Base-by-base conservation (phyloP, 1,284 basidiomycete species). In the Uromyces viciae-fabae region DNA sequence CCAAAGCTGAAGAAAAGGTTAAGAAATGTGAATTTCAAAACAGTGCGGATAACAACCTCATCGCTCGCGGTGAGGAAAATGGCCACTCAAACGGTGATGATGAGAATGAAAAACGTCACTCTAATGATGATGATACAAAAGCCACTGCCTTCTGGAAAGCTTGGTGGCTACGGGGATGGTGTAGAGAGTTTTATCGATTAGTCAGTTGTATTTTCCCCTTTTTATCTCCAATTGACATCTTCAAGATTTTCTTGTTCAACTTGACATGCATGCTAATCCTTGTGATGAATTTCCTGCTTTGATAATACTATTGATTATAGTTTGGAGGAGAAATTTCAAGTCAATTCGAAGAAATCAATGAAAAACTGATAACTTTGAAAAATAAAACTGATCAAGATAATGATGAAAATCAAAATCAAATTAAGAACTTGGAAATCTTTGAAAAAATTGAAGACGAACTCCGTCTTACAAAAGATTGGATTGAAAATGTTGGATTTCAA, bases 81-180 rank as follows among this genome's bases (percentile, higher is more conserved):
- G 92, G 91, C 83, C 87, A 88, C 1, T 89, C 91, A 38, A 89
- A 91, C 64, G 88, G 91, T 60, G 88, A 88, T 1, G 90, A 91
- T 83, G 87, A 74, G 90, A 91, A n/a, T 87, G 87, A 7, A 89
- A 87, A 58, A 93, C 92, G 92, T 8, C n/a, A n/a, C n/a, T n/a
- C n/a, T n/a, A n/a, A n/a, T n/a, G 52, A 73, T 43, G n/a, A 17
- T 73, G 11, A 28, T 40, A 38, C 71, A 22, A 75, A 62, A 46
- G 28, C 33, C 28, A 19, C 22, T 38, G 58, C 58, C 8, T 62
- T 75, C 79, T 94, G 93, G 93, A 88, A 89, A 84, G 88, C 89
- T 3, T 94, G 92, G 92, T 91, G 92, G 86, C 92, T 91, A 0
- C 93, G 92, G 91, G 91, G 91, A 5, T 94, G 93, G 93, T 94